Conservation (phyloP, 2,329 filamentous ascomycete genomes). For the Colletotrichum sansevieriae region DNA sequence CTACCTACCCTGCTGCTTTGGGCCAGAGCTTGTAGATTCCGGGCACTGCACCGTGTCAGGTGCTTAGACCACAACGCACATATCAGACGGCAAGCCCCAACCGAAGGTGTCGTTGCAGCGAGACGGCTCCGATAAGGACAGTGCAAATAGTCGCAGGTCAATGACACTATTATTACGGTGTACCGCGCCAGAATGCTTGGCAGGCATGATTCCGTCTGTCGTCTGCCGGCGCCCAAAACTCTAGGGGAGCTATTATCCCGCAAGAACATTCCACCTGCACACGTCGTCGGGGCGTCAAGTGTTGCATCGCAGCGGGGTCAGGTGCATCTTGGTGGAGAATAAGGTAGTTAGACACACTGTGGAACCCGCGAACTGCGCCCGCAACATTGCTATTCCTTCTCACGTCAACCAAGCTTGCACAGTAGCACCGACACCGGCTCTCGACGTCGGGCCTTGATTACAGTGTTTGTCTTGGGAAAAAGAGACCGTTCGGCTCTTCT, state of each 20-base stretch:
- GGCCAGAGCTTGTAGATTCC: constrained; percentile 23
- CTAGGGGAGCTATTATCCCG: too few relatives aligned
- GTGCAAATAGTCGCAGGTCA: constrained; percentile 14
- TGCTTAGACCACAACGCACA: constrained; percentile 16
- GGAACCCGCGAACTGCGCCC: constrained; percentile 34
- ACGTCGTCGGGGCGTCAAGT: constrained; percentile 28
- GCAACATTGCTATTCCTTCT: neutral
- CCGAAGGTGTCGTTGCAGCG: constrained; percentile 13
- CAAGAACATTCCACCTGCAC: constrained; percentile 27
- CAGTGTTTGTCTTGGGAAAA: neutral
- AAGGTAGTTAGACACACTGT: neutral
- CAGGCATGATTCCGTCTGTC: neutral
- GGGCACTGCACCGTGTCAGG: constrained; percentile 36
- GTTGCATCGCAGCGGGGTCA: constrained; percentile 30
- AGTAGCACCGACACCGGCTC: constrained; percentile 24
- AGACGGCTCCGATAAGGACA: constrained; percentile 33
- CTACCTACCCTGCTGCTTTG: constrained; percentile 18
- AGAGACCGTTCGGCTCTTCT: constrained; percentile 5
- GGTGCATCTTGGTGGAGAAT: constrained; percentile 27
- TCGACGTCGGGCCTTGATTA: constrained; percentile 10
- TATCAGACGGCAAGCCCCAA: constrained; percentile 21
- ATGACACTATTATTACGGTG: constrained; percentile 36
- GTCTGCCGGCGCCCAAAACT: constrained; percentile 9
- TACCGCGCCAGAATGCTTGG: neutral
- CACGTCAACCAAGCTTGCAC: neutral